These are phyloP conservation scores for Allium cepa DNA, from an alignment of 106 monocot species.

Conservation along the genomic window DNA sequence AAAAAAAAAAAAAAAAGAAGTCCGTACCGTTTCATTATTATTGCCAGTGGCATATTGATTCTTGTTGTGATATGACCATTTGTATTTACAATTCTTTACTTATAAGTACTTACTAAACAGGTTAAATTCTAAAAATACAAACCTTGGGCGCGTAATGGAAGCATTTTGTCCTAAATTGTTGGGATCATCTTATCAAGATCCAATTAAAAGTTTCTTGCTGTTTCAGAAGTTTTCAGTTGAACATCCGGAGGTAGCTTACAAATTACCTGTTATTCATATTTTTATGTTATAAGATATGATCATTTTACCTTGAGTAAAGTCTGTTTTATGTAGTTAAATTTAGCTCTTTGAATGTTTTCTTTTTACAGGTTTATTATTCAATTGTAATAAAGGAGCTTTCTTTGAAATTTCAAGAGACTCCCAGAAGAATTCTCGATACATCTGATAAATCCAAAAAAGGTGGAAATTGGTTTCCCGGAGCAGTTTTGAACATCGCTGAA, in stretches of 20 bases:
- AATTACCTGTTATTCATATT: too few species aligned
- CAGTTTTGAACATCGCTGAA: constrained; percentile 80
- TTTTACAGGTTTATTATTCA: constrained; percentile 66
- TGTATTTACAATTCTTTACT: too few species aligned
- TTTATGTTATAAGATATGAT: not conserved
- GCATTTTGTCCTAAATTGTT: constrained; percentile 50
- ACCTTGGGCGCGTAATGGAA: constrained; percentile 79
- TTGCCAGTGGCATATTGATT: too few species aligned
- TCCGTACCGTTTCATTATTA: too few species aligned
- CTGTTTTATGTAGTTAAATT: not conserved
- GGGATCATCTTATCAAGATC: constrained; percentile 70
- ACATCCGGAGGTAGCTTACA: constrained; percentile 22
- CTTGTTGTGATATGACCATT: too few species aligned
- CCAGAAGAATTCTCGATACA: constrained; percentile 62
- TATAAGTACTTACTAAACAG: constrained; percentile 15
- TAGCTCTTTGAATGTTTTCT: not conserved
- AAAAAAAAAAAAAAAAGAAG: too few species aligned
- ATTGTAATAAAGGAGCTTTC: constrained; percentile 72
- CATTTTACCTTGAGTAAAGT: not conserved
- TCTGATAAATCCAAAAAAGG: constrained; percentile 52
- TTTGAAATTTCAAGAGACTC: constrained; percentile 44
- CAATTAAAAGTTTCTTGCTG: constrained; percentile 62
- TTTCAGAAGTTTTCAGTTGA: constrained; percentile 65
- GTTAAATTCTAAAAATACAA: constrained; percentile 35
- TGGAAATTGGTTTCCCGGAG: constrained; percentile 68